phyloP scores from a whole-genome alignment of 2,329 filamentous ascomycete genomes.

The Diaporthe humulicola region DNA sequence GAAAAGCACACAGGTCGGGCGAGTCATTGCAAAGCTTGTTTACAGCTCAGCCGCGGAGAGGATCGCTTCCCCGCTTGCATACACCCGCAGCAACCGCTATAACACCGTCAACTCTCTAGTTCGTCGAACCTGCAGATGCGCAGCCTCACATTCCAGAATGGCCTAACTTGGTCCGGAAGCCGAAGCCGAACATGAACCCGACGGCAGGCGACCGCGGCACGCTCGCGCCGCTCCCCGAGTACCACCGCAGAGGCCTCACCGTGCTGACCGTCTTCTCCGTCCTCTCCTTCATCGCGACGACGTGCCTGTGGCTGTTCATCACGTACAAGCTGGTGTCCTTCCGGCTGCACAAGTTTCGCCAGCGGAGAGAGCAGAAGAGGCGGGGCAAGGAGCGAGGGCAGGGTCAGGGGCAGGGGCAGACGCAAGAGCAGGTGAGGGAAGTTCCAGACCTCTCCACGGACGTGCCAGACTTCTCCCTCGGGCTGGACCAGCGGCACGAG shows the following conservation, averaged over 20 bases:
- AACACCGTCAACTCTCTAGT: neutral
- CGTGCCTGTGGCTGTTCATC: conserved; percentile 35
- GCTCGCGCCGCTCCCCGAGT: conserved; percentile 8
- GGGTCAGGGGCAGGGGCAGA: neutral
- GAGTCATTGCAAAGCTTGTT: conserved; percentile 21
- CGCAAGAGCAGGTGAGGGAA: no score
- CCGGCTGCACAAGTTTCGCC: neutral
- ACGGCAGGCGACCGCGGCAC: neutral
- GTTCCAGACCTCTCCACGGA: no score
- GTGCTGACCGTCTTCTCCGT: conserved; percentile 35
- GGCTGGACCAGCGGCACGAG: conserved; percentile 19
- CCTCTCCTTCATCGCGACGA: conserved; percentile 38
- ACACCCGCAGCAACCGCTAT: neutral
- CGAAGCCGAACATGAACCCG: neutral
- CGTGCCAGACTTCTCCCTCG: neutral
- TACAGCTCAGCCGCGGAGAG: neutral
- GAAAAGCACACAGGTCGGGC: neutral
- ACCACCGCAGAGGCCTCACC: conserved; percentile 35
- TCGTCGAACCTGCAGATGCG: neutral
- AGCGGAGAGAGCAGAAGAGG: neutral
- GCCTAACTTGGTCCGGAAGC: neutral
- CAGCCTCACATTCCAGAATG: neutral
- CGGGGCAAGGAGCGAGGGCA: neutral
- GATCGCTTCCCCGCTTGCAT: neutral
- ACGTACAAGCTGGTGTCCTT: conserved; percentile 33